These are phyloP conservation scores for Pisolithus microcarpus DNA, from an alignment of 768 basidiomycete species.

Conservation along the genomic window DNA sequence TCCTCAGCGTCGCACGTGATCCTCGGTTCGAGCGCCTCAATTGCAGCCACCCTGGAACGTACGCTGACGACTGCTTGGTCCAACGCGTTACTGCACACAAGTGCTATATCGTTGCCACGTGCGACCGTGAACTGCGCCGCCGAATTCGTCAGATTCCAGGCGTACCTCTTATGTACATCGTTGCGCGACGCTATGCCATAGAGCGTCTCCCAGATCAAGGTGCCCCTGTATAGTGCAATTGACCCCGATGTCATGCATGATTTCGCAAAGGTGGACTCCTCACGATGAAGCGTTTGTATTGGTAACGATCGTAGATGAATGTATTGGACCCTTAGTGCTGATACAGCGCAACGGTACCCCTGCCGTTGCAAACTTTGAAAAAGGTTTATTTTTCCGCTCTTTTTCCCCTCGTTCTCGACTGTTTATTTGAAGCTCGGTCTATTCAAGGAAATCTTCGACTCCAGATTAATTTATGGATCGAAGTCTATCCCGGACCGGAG, in stretches of 20 bases:
- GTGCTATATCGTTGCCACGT: constrained; percentile 96
- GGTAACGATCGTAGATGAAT: too few relatives aligned
- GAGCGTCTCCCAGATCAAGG: constrained; percentile 94
- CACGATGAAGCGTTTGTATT: background rate
- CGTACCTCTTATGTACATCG: constrained; percentile 97
- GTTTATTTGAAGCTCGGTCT: too few relatives aligned
- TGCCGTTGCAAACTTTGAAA: background rate
- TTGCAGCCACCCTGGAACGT: constrained; percentile 93
- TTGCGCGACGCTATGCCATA: constrained; percentile 85
- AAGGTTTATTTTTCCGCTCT: too few relatives aligned
- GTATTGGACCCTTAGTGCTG: too few relatives aligned
- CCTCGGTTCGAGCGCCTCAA: constrained; percentile 91
- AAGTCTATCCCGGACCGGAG: too few relatives aligned
- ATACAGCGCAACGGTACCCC: too few relatives aligned
- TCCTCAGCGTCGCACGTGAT: constrained; percentile 85
- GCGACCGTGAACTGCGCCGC: constrained; percentile 89
- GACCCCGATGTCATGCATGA: background rate
- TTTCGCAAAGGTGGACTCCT: background rate
- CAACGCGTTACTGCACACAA: constrained; percentile 92
- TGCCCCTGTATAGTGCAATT: constrained; percentile 46
- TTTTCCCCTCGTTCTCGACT: too few relatives aligned
- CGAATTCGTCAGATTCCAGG: constrained; percentile 90
- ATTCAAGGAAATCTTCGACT: too few relatives aligned
- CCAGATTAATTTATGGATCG: too few relatives aligned
- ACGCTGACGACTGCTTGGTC: constrained; percentile 97